Base-by-base conservation (phyloP, 208 protist genomes). In the Zelonia costaricensis region DNA sequence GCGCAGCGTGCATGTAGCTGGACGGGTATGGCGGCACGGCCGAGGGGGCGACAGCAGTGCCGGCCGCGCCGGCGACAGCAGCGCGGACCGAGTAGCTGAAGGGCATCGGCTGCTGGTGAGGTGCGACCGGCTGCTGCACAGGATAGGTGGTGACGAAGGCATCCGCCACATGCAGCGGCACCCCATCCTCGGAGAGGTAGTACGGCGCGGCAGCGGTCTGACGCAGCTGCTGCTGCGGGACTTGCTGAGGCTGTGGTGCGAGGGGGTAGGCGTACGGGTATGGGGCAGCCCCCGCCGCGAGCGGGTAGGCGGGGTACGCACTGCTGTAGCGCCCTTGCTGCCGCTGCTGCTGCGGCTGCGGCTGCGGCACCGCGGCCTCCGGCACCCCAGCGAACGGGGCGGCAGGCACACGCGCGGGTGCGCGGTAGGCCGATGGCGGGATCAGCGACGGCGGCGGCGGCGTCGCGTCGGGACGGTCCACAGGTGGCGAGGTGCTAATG, bases 401-500 rank as follows among this genome's bases (percentile, higher is more conserved):
- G 33, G 33, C 33, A 38, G 33, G 7, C 7, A 10, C 33, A 10
- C 7, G 45, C 8, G 46, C 8, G 6, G 40, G 65, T 2, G 4
- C 47, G 18, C 60, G 60, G 35, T 71, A 71, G 36, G 57, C 56
- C 15, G 47, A 40, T 9, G 65, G 56, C 9, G 65, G 56, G 18
- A 63, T 71, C 48, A 63, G 20, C 31, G 30, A 52, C 13, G 22
- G 33, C 18, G 36, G 48, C n/a, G 35, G 27, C 16, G 18, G n/a
- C 8, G 33, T 62, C 22, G 33, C 35, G 54, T 38, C n/a, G 20
- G 4, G n/a, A 15, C 27, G 1, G 5, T 18, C 48, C 3, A 2
- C 20, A 10, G 1, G n/a, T 13, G 65, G 53, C 4, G 65, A 71
- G 16, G 65, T 58, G 25, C 48, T 56, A 4, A 35, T 47, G 35